A percentile compares a stretch with the other conserved stretches of the same genome.
Conservation (phyloP, 768 basidiomycete genomes). For the Lactarius akahatsu region DNA sequence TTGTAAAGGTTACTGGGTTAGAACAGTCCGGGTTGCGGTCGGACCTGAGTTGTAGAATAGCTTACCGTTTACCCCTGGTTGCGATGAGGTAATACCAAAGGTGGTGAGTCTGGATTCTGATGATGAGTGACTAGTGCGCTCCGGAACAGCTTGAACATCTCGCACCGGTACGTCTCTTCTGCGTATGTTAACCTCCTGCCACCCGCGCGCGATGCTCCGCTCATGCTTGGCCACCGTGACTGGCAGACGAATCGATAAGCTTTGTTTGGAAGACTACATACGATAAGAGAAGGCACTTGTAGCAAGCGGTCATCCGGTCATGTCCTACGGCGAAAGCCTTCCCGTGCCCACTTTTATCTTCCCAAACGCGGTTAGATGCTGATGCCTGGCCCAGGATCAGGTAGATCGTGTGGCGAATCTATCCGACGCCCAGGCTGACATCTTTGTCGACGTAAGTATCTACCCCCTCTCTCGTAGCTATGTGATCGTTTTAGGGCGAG, state of each 20-base stretch:
- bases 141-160: not conserved
- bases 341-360: slow-evolving; percentile 20
- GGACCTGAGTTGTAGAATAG: not conserved
- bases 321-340: slow-evolving; percentile 30
- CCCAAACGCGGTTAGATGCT: slow-evolving; percentile 11
- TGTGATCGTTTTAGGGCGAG: slow-evolving; percentile 3
- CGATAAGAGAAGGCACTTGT: slow-evolving; percentile 7
- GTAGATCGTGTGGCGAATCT: slow-evolving; percentile 31
- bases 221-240: slow-evolving; percentile 1
- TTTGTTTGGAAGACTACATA: slow-evolving; percentile 7
- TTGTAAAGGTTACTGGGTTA: not conserved
- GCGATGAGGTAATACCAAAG: slow-evolving; percentile 12
- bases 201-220: slow-evolving; percentile 11
- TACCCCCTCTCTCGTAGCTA: not conserved
- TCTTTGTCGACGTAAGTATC: slow-evolving; percentile 24
- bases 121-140: not conserved
- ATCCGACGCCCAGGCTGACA: slow-evolving; percentile 25
- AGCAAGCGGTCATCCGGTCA: slow-evolving; percentile 18
- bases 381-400: slow-evolving; percentile 23
- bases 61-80: not conserved
- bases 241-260: slow-evolving; percentile 1
- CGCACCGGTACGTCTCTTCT: slow-evolving; percentile 18
- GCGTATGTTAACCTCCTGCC: not conserved
- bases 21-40: not conserved
- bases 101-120: slow-evolving; percentile 1